Evolutionary conservation across 139 green algal genomes (phyloP).

Genomic region (Chlamydomonas sphaeroides): DNA sequence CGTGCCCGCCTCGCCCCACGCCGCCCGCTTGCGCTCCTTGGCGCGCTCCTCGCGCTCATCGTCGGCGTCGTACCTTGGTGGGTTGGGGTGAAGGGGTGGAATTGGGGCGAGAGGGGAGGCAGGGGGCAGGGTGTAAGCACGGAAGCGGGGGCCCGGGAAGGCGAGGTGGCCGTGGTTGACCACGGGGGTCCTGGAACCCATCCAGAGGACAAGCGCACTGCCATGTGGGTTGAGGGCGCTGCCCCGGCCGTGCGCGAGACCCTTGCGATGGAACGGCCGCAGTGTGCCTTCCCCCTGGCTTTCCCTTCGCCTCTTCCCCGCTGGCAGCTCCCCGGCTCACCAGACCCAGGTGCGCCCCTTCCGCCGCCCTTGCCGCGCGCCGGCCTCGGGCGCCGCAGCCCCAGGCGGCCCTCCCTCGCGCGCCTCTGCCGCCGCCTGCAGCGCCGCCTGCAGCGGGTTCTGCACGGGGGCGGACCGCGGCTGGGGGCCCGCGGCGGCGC

Average conservation of each 20-base stretch:
- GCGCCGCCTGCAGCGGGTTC: conserved; percentile 37
- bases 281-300: no score
- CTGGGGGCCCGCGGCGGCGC: not conserved
- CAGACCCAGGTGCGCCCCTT: conserved; percentile 14
- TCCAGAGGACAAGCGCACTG: no score
- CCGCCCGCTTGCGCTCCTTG: conserved; percentile 1
- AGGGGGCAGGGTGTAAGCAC: no score
- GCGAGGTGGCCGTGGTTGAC: no score
- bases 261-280: no score
- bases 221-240: no score
- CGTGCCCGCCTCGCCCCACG: conserved; percentile 10
- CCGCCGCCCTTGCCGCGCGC: not conserved
- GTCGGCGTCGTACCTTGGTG: conserved; percentile 37
- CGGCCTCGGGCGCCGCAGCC: not conserved
- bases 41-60: conserved; percentile 47
- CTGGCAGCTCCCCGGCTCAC: conserved; percentile 7
- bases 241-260: no score
- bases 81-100: no score
- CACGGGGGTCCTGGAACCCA: no score
- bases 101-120: no score
- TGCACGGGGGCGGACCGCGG: not conserved
- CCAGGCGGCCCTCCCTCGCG: not conserved
- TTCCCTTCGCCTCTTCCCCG: no score
- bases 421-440: not conserved
- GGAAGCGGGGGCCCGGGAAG: no score